Evolutionary conservation across 768 basidiomycete genomes (phyloP).

Genomic region (Phlebiopsis flavidoalba): DNA sequence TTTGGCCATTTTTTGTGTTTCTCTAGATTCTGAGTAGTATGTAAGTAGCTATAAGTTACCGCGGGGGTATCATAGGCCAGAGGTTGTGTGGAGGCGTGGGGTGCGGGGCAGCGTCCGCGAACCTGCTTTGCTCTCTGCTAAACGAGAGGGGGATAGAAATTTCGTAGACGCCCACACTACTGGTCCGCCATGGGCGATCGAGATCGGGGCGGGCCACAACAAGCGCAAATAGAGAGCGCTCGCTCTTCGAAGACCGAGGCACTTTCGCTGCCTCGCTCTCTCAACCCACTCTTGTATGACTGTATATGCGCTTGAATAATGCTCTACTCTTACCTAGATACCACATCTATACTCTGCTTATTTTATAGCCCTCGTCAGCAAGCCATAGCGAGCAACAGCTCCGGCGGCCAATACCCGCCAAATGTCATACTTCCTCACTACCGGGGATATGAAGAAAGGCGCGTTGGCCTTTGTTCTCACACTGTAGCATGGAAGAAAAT

Average conservation of each 20-base stretch:
- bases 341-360: no score
- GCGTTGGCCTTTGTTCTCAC: no score
- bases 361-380: no score
- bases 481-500: no score
- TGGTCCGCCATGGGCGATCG: background rate
- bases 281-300: no score
- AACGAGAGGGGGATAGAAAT: conserved; percentile 1
- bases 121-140: background rate
- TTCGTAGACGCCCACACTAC: background rate
- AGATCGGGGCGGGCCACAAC: background rate
- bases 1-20: conserved; percentile 49
- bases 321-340: no score
- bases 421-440: no score
- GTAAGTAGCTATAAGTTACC: background rate
- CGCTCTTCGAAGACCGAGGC: background rate
- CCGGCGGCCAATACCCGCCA: no score
- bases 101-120: background rate
- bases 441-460: no score
- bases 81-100: background rate
- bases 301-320: no score
- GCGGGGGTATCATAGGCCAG: background rate
- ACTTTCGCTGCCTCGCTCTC: no score
- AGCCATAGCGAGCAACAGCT: no score
- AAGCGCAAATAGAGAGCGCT: background rate
- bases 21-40: background rate